phyloP scores from a whole-genome alignment of 345 rosid genomes.

The Citrus sp. region DNA sequence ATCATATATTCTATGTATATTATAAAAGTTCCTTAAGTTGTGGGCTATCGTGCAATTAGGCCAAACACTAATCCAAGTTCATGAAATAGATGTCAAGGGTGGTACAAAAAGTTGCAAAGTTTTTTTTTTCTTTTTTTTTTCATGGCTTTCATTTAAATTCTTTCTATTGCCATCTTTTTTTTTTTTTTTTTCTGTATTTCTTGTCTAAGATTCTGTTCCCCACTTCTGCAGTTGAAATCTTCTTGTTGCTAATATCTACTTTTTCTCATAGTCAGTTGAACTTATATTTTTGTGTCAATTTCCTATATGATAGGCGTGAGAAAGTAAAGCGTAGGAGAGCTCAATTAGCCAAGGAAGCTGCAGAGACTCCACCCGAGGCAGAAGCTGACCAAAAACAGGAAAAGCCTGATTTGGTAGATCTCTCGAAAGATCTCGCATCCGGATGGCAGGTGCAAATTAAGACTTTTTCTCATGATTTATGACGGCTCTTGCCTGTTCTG shows the following conservation, averaged over 20 bases:
- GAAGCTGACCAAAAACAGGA: conserved; percentile 23
- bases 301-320: conserved; percentile 65
- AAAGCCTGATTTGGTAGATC: conserved; percentile 50
- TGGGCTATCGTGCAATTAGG: background rate
- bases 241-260: background rate
- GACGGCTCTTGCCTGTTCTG: background rate
- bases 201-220: background rate
- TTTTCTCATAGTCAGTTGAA: background rate
- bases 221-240: background rate
- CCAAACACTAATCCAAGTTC: background rate
- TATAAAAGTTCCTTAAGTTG: background rate
- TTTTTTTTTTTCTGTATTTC: background rate
- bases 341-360: conserved; percentile 47
- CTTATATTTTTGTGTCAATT: background rate
- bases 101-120: background rate
- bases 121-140: background rate
- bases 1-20: background rate
- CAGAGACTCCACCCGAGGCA: conserved; percentile 23
- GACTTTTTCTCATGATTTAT: background rate
- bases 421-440: conserved; percentile 57
- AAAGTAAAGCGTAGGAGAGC: conserved; percentile 79
- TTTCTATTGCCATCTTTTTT: background rate
- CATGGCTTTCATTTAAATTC: background rate
- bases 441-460: conserved; percentile 76
- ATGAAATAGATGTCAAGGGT: background rate